Evolutionary conservation across 2,329 filamentous ascomycete genomes (phyloP), one percentile per base, ranked within the genome.

Genomic region (Akanthomyces dipterigenus): DNA sequence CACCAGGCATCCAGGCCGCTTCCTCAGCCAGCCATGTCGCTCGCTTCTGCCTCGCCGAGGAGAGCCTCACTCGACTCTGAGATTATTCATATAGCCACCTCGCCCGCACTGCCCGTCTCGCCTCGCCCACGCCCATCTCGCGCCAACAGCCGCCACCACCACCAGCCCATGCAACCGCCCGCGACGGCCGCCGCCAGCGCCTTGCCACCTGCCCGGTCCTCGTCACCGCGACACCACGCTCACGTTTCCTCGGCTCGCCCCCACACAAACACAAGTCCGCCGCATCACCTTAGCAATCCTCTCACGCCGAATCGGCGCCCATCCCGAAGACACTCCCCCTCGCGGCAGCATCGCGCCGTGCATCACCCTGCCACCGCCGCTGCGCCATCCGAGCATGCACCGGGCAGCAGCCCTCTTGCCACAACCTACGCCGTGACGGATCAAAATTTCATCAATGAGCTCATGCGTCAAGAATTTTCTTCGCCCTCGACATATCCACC

Each of bases 401-500:
- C 51, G 3, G 22, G 36, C 36, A 50, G n/a, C 38, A 53, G 28
- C 18, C 38, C 36, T 22, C n/a, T 28, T n/a, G 40, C 57, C 38
- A 9, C 48, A 36, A 5, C 46, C 24, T 40, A 51, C 48, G 38
- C 20, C 36, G 6, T 58, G 59, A 63, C 63, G 51, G 68, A 72
- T 26, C 66, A 71, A 45, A 60, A 64, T 18, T 67, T 67, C 40
- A 63, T 75, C 22, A 58, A 57, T 45, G 65, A 62, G n/a, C 59
- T 76, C 28, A 63, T 66, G 45, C 67, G 70, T 43, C 63, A 62
- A 55, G 68, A 73, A 16, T 73, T 73, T 58, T 75, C 73, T 11
- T 76, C 74, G 2, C 73, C 73, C 24, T 75, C 74, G 22, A 68
- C 64, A 16, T 75, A 75, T 55, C 71, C 72, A 5, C 64, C 69